Evolutionary conservation across 176 grass and related monocot species (phyloP).

Genomic region (Themeda triandra): DNA sequence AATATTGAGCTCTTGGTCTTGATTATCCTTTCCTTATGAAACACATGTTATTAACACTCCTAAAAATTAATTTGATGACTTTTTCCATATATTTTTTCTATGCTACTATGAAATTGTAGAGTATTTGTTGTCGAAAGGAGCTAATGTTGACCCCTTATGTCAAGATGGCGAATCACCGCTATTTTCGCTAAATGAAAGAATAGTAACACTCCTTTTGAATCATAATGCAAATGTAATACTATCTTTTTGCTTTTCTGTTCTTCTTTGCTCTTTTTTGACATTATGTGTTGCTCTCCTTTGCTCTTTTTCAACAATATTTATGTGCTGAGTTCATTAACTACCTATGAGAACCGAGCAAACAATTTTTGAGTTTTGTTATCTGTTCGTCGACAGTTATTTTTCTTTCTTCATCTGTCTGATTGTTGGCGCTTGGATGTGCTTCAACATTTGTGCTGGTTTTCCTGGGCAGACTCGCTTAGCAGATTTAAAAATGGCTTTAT

Average conservation of each 20-base stretch:
- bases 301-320: background rate
- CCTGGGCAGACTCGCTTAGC: no score
- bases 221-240: conserved; percentile 21
- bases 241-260: background rate
- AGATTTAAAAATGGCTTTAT: no score
- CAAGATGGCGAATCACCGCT: conserved; percentile 11
- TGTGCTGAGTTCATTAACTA: background rate
- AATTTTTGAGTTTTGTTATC: no score
- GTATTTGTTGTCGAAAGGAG: conserved; percentile 9
- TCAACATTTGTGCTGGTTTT: no score
- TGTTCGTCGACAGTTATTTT: no score
- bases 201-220: background rate
- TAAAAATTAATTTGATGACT: background rate
- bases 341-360: background rate
- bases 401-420: no score
- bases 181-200: background rate
- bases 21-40: background rate
- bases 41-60: background rate
- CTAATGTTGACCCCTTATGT: conserved; percentile 16
- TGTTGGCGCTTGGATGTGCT: no score
- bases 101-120: background rate
- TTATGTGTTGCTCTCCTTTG: background rate
- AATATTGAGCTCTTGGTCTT: background rate
- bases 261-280: background rate
- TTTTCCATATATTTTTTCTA: background rate